Evolutionary conservation across 2,329 filamentous ascomycete species (phyloP).

Genomic region (Phoma sp.): DNA sequence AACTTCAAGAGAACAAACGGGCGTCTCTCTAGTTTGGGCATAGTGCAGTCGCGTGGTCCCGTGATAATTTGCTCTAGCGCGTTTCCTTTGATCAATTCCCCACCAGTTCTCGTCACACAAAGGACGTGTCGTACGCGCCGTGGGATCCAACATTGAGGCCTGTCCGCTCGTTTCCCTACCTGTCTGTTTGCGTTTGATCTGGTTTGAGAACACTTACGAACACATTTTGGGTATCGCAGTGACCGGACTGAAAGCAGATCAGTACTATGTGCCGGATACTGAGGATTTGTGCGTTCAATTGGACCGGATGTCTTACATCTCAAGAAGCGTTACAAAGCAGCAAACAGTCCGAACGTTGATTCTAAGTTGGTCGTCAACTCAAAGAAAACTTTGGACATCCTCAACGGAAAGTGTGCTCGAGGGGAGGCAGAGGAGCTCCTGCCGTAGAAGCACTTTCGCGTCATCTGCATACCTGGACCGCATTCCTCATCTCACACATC

Average conservation of each 20-base stretch:
- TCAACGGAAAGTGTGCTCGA: background rate
- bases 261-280: background rate
- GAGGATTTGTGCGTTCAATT: background rate
- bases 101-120: slow-evolving; percentile 9
- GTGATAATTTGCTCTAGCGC: slow-evolving; percentile 41
- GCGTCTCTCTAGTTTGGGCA: background rate
- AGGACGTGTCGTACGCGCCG: background rate
- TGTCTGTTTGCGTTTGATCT: background rate
- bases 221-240: background rate
- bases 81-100: slow-evolving; percentile 17
- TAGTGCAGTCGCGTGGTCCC: slow-evolving; percentile 28
- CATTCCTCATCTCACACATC: background rate
- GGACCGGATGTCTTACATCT: background rate
- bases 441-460: background rate
- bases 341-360: background rate
- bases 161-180: background rate
- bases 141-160: background rate
- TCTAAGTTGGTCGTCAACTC: background rate
- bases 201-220: background rate
- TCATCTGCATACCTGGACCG: background rate
- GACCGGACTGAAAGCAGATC: background rate
- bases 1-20: no score
- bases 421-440: background rate
- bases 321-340: background rate
- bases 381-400: background rate